Percentiles rank a stretch among this genome's conserved stretches.
Evolutionary conservation across 192 early-diverging fungal species (phyloP).

Genomic region (Podila minutissima): DNA sequence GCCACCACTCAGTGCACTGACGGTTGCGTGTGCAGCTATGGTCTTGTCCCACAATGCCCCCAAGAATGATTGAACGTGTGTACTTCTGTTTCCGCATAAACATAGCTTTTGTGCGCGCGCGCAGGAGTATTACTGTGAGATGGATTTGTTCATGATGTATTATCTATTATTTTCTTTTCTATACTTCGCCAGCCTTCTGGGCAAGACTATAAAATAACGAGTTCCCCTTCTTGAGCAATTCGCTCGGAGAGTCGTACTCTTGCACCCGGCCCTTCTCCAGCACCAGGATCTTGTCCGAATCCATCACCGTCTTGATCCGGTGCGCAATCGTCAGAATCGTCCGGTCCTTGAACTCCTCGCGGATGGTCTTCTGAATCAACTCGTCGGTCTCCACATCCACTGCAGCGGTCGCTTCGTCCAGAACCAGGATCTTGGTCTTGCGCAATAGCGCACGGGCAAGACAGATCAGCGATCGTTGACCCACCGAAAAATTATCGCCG

Average conservation of each 20-base stretch:
- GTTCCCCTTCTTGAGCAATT: conserved; percentile 34
- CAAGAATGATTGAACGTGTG: no score
- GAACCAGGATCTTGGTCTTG: conserved; percentile 59
- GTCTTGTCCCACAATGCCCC: no score
- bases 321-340: conserved; percentile 95
- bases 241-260: conserved; percentile 74
- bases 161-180: background rate
- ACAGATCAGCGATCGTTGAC: conserved; percentile 63
- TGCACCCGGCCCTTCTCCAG: conserved; percentile 54
- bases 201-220: conserved; percentile 57
- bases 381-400: conserved; percentile 90
- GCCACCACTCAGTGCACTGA: no score
- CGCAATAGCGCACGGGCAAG: conserved; percentile 65
- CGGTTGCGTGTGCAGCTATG: no score
- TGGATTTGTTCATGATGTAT: no score
- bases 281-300: conserved; percentile 86
- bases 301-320: conserved; percentile 84
- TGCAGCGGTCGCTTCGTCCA: conserved; percentile 59
- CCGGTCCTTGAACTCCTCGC: conserved; percentile 74
- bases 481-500: conserved; percentile 67
- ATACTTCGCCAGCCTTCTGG: conserved; percentile 56
- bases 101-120: no score
- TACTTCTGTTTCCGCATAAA: no score
- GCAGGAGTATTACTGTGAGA: no score
- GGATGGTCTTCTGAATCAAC: conserved; percentile 88